phyloP scores from a whole-genome alignment of 257 asterid genomes.

The Solanum medicagineum region DNA sequence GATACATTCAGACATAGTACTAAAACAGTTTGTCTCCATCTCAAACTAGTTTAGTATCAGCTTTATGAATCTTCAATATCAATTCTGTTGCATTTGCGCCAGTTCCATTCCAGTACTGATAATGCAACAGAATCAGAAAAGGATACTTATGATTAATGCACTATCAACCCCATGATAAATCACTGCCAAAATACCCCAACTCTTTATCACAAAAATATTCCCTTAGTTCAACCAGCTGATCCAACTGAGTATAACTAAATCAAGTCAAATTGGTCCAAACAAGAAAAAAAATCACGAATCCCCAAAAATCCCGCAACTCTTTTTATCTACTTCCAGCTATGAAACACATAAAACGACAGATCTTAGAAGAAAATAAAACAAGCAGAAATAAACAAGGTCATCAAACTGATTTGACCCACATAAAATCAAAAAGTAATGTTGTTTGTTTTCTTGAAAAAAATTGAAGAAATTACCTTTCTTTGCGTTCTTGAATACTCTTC shows the following conservation, averaged over 20 bases:
- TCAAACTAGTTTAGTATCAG: neutral
- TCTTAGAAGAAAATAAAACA: slow-evolving; percentile 3
- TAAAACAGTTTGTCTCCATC: neutral
- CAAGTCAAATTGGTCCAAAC: neutral
- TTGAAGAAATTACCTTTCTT: slow-evolving; percentile 49
- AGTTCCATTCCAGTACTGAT: neutral
- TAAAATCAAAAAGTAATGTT: neutral
- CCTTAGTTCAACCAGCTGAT: neutral
- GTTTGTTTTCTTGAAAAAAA: too few relatives aligned
- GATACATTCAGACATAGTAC: neutral
- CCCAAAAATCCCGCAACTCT: neutral
- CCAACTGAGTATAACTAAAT: neutral
- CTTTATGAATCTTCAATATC: neutral
- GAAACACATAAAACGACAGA: neutral
- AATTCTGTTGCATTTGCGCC: neutral
- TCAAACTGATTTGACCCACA: neutral
- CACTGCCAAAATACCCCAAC: neutral
- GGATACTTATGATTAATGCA: neutral
- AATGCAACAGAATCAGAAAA: neutral
- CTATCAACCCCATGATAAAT: neutral
- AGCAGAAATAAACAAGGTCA: neutral
- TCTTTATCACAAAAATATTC: neutral
- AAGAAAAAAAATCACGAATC: neutral
- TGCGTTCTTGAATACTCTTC: slow-evolving; percentile 89
- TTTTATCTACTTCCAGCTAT: neutral